These are phyloP conservation scores for Naganishia onofrii DNA, from an alignment of 768 basidiomycete species.

Conservation along the genomic window DNA sequence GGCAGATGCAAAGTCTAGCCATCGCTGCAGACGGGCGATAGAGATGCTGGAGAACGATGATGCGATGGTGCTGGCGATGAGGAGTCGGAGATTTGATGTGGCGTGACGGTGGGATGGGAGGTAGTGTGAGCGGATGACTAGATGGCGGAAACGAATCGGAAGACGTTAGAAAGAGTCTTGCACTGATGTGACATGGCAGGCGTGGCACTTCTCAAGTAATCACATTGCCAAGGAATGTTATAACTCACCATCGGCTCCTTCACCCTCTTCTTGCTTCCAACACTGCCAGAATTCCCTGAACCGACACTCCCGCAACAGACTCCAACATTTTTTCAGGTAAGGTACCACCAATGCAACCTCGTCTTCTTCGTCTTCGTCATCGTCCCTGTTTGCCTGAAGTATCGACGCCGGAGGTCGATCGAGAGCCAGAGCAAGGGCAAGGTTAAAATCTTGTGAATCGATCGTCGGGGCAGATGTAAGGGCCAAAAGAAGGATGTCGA, in stretches of 20 bases:
- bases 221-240: not conserved
- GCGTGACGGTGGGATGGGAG: constrained; percentile 47
- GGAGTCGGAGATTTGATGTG: constrained; percentile 38
- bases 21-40: constrained; percentile 41
- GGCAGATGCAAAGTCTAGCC: constrained; percentile 44
- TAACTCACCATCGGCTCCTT: constrained; percentile 32
- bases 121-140: constrained; percentile 45
- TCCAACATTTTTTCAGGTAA: constrained; percentile 24
- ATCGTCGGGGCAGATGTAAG: constrained; percentile 69
- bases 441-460: constrained; percentile 77
- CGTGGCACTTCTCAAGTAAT: too few relatives aligned
- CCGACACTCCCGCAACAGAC: constrained; percentile 31
- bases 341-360: constrained; percentile 26
- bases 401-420: constrained; percentile 33
- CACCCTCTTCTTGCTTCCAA: constrained; percentile 30
- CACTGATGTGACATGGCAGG: too few relatives aligned
- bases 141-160: not conserved
- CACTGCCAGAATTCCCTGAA: constrained; percentile 32
- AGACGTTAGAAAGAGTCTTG: not conserved
- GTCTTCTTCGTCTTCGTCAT: constrained; percentile 32
- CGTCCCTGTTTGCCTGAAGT: constrained; percentile 22
- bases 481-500: constrained; percentile 91
- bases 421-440: constrained; percentile 73
- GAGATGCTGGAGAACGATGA: constrained; percentile 49
- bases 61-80: constrained; percentile 48